A percentile compares a stretch with the other conserved stretches of the same genome.
These are phyloP conservation scores for Geotrichum klebahnii DNA, from an alignment of 1,139 yeast species.

Conservation along the genomic window DNA sequence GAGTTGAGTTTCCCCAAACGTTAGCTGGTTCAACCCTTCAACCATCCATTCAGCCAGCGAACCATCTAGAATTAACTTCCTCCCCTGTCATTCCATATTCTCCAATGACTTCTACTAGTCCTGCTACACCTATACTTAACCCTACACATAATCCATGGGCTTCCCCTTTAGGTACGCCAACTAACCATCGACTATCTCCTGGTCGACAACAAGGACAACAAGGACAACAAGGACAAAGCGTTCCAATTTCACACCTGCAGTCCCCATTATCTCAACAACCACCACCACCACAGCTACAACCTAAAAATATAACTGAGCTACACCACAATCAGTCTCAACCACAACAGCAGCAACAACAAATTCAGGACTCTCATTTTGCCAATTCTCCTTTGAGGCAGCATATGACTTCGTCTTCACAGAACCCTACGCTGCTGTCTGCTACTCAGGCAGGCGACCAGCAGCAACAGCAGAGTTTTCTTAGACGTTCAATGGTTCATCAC, in stretches of 20 bases:
- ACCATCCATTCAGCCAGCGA: not conserved
- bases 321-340: constrained; percentile 7
- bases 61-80: no score
- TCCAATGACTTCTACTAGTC: constrained; percentile 11
- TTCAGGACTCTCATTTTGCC: not conserved
- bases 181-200: constrained; percentile 3
- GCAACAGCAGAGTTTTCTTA: constrained; percentile 6
- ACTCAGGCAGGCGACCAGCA: constrained; percentile 5
- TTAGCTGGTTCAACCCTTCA: no score
- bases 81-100: constrained; percentile 10
- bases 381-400: constrained; percentile 13
- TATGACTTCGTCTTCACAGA: not conserved
- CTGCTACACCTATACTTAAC: not conserved
- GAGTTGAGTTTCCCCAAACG: no score
- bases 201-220: constrained; percentile 1
- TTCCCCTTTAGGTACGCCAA: constrained; percentile 12
- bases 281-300: constrained; percentile 42
- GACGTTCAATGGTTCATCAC: constrained; percentile 15
- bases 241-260: not conserved
- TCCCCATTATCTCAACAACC: constrained; percentile 9
- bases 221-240: constrained; percentile 3
- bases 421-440: constrained; percentile 1
- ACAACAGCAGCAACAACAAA: constrained; percentile 1
- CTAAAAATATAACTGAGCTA: constrained; percentile 26
- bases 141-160: constrained; percentile 11